A percentile compares a stretch with the other conserved stretches of the same genome.
These are phyloP conservation scores for Solanum lignicaule DNA, from an alignment of 257 asterid genomes.

Conservation along the genomic window DNA sequence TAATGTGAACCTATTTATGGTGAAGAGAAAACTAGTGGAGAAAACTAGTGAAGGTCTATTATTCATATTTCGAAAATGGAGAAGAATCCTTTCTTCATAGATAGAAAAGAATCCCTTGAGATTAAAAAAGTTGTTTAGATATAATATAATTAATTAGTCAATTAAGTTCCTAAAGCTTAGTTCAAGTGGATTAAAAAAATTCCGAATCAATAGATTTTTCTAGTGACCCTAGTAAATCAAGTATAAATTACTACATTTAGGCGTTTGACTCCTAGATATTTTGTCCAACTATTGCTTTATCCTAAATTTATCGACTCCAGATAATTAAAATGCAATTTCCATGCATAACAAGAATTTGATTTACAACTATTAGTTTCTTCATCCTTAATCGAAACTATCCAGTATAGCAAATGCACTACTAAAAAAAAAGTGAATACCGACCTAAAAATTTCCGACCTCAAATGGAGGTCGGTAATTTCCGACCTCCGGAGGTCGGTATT, in stretches of 20 bases:
- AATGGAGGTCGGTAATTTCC: too few species aligned
- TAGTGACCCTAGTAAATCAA: neutral
- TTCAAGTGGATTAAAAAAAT: fast-evolving
- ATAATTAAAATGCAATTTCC: neutral
- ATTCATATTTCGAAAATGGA: too few species aligned
- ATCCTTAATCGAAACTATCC: neutral
- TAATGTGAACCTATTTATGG: too few species aligned
- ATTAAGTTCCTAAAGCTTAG: too few species aligned
- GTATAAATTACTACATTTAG: too few species aligned
- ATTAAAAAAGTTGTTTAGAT: too few species aligned
- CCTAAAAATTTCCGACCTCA: too few species aligned
- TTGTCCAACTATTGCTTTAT: neutral
- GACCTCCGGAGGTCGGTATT: too few species aligned
- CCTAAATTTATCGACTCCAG: neutral
- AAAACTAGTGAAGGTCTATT: neutral
- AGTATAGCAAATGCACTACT: neutral
- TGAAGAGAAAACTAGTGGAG: too few species aligned
- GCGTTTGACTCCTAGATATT: neutral
- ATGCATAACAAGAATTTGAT: neutral
- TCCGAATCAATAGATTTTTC: too few species aligned
- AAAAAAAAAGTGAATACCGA: too few species aligned
- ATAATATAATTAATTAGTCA: neutral
- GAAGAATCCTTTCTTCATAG: too few species aligned
- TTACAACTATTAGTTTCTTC: neutral
- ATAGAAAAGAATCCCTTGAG: neutral